Evolutionary conservation across 345 rosid species (phyloP).

Genomic region (Boechera retrofracta): DNA sequence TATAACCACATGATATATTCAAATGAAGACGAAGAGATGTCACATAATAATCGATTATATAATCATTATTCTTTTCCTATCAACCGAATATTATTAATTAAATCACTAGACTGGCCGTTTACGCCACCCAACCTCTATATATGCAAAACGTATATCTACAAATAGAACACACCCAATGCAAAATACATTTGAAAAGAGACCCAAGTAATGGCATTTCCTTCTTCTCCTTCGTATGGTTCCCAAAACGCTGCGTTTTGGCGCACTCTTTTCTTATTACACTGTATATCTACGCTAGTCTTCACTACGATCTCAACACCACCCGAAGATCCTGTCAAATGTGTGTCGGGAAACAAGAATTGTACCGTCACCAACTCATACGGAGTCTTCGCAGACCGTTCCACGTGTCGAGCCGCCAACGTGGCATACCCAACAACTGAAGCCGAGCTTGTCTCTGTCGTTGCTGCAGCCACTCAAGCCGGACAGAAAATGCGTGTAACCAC

Average conservation of each 20-base stretch:
- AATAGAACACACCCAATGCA: constrained; percentile 7
- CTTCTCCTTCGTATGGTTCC: not conserved
- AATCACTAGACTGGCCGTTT: constrained; percentile 29
- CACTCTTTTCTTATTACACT: constrained; percentile 26
- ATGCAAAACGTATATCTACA: not conserved
- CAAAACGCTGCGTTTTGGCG: constrained; percentile 31
- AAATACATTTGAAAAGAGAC: not conserved
- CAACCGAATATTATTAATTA: constrained; percentile 22
- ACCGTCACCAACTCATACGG: constrained; percentile 81
- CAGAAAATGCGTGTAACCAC: constrained; percentile 76
- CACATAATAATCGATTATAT: constrained; percentile 12
- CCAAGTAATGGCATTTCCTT: constrained; percentile 16
- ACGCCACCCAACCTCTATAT: constrained; percentile 37
- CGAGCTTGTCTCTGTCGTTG: constrained; percentile 58
- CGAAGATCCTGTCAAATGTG: constrained; percentile 68
- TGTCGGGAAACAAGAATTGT: constrained; percentile 51
- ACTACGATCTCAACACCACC: constrained; percentile 58
- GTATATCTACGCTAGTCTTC: constrained; percentile 30
- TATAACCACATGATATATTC: not conserved
- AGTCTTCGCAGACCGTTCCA: constrained; percentile 68
- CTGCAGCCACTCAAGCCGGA: constrained; percentile 56
- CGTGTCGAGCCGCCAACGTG: constrained; percentile 62
- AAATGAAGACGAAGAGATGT: not conserved
- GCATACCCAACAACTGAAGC: constrained; percentile 65
- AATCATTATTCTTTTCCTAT: constrained; percentile 38